Conservation (phyloP, 73 alveolate genomes). For the Symbiodinium pilosum region DNA sequence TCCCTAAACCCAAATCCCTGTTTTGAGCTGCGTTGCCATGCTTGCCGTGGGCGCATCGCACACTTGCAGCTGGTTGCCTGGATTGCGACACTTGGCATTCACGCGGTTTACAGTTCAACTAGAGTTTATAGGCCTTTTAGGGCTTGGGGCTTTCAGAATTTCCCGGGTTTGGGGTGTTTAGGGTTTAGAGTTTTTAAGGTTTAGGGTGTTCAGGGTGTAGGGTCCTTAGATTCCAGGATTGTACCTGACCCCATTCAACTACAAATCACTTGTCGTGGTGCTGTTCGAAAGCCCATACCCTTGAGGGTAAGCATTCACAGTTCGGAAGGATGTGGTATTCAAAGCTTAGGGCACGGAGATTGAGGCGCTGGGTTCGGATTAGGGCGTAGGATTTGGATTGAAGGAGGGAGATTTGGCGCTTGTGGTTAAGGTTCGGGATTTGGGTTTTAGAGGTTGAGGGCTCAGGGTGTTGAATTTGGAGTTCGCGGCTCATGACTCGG, state of each 20-base stretch:
- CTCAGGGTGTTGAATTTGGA: too few species aligned
- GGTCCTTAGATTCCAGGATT: too few species aligned
- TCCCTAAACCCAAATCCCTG: background rate
- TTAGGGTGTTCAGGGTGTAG: too few species aligned
- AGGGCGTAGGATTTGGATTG: background rate
- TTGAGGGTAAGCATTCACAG: too few species aligned
- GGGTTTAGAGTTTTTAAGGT: too few species aligned
- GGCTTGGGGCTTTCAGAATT: background rate
- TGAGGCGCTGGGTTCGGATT: background rate
- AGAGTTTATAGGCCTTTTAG: background rate
- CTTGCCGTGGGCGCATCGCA: background rate
- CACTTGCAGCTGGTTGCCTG: background rate
- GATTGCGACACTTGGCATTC: background rate
- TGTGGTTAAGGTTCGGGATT: background rate
- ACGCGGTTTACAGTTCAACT: background rate
- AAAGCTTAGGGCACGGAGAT: background rate
- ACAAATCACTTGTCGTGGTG: too few species aligned
- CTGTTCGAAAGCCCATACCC: too few species aligned
- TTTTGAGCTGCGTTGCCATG: background rate
- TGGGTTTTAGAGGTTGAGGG: background rate
- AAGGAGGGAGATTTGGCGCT: background rate
- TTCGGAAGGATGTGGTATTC: too few species aligned
- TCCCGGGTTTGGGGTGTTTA: too few species aligned
- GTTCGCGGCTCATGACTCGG: too few species aligned
- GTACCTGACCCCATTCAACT: too few species aligned